Conservation (phyloP, 305 asterid species). For the Solanum aculeatissimum region DNA sequence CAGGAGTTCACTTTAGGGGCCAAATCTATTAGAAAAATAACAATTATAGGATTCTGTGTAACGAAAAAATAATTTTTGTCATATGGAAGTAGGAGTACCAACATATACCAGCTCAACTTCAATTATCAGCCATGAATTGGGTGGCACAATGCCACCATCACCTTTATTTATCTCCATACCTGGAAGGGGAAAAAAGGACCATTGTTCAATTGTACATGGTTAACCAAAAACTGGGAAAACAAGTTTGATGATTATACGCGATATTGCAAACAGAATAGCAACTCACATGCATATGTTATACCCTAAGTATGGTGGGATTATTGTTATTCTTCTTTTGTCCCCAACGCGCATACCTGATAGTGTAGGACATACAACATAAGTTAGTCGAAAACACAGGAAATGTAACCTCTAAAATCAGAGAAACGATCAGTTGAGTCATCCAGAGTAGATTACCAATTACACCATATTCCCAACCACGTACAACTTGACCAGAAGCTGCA, state of each 20-base stretch:
- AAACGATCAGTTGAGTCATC: not conserved
- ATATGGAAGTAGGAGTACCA: constrained; percentile 2
- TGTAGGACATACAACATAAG: constrained; percentile 2
- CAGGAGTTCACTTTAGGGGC: too few relatives aligned
- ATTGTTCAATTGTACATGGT: too few relatives aligned
- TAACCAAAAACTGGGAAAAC: not conserved
- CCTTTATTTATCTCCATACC: constrained; percentile 64
- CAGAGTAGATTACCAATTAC: constrained; percentile 46
- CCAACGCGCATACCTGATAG: constrained; percentile 66
- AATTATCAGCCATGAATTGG: constrained; percentile 62
- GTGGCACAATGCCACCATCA: constrained; percentile 39
- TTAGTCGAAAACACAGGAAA: not conserved
- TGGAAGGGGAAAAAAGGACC: constrained; percentile 10
- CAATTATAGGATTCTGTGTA: too few relatives aligned
- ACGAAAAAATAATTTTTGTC: not conserved
- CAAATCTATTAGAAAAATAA: not conserved
- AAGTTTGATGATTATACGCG: not conserved
- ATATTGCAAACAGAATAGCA: not conserved
- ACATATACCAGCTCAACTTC: constrained; percentile 73
- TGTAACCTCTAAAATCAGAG: not conserved
- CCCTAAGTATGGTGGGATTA: constrained; percentile 49
- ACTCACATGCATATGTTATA: constrained; percentile 22
- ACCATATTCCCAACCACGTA: constrained; percentile 36
- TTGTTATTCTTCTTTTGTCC: constrained; percentile 31
- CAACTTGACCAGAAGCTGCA: too few relatives aligned